phyloP scores from a whole-genome alignment of 2,329 filamentous ascomycete species.

The Periconia sp. region DNA sequence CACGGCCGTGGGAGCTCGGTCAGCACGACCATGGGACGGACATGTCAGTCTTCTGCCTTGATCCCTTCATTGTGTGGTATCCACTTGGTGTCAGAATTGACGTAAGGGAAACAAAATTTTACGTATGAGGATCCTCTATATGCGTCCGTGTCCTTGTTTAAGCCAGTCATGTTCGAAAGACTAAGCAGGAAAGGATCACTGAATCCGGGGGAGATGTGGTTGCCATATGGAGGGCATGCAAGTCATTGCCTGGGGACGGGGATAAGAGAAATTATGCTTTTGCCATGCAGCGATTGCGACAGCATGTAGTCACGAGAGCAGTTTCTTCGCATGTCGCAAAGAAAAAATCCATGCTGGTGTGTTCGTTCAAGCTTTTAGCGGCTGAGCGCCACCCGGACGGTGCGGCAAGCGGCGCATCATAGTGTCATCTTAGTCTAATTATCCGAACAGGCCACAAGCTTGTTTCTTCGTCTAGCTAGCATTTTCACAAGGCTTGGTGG shows the following conservation, averaged over 20 bases:
- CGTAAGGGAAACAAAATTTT: conserved; percentile 33
- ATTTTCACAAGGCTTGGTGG: too few relatives aligned
- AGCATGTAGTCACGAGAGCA: too few relatives aligned
- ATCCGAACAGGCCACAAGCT: conserved; percentile 17
- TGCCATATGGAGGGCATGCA: too few relatives aligned
- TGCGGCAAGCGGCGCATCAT: conserved; percentile 7
- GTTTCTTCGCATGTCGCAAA: too few relatives aligned
- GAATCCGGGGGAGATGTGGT: too few relatives aligned
- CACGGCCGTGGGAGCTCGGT: conserved; percentile 4
- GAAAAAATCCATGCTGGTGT: conserved; percentile 5
- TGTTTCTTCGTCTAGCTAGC: background rate
- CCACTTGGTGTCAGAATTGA: conserved; percentile 33
- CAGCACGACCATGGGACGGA: background rate
- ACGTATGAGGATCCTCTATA: conserved; percentile 4
- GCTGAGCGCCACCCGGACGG: conserved; percentile 14
- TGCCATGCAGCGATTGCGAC: too few relatives aligned
- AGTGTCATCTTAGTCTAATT: conserved; percentile 19
- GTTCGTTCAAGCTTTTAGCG: conserved; percentile 2
- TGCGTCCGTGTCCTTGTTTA: background rate
- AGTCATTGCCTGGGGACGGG: too few relatives aligned
- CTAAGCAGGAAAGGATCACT: background rate
- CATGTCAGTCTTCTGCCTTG: background rate
- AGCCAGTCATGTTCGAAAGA: background rate
- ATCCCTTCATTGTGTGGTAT: conserved; percentile 17
- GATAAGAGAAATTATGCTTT: too few relatives aligned